Conservation (phyloP, 2,329 filamentous ascomycete species). For the Ascochyta rabiei region DNA sequence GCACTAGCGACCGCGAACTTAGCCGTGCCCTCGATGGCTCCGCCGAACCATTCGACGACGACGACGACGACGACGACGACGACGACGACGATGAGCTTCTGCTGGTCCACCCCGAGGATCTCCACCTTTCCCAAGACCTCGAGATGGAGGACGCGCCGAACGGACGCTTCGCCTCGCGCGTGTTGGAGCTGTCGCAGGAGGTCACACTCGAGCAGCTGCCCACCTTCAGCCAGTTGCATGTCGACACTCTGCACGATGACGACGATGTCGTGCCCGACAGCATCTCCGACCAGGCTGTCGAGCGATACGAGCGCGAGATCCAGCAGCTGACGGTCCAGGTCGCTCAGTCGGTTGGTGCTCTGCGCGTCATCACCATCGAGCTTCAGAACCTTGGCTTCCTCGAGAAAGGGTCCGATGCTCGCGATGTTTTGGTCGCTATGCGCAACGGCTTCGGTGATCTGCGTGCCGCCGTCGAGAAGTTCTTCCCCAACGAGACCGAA, state of each 20-base stretch:
- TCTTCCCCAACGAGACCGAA: conserved; percentile 48
- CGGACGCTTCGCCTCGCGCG: conserved; percentile 39
- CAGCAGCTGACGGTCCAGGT: conserved; percentile 46
- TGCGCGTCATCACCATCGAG: conserved; percentile 53
- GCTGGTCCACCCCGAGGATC: conserved; percentile 43
- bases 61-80: conserved; percentile 44
- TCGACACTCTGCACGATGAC: conserved; percentile 33
- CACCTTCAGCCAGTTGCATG: conserved; percentile 31
- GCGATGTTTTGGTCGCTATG: conserved; percentile 48
- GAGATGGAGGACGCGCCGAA: conserved; percentile 34
- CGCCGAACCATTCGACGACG: conserved; percentile 27
- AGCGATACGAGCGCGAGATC: conserved; percentile 50
- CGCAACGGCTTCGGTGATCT: conserved; percentile 51
- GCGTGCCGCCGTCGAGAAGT: conserved; percentile 49
- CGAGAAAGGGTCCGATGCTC: conserved; percentile 37
- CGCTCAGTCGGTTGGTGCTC: conserved; percentile 48
- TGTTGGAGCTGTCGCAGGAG: conserved; percentile 36
- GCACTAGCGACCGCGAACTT: conserved; percentile 28
- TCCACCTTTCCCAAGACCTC: conserved; percentile 38
- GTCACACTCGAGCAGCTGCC: conserved; percentile 38
- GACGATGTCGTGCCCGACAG: conserved; percentile 33
- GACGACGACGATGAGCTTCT: conserved; percentile 36
- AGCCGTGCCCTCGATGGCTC: conserved; percentile 26
- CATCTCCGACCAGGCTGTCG: conserved; percentile 45
- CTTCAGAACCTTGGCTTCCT: conserved; percentile 52